Evolutionary conservation across 345 rosid genomes (phyloP).

Genomic region (Rhodamnia rubescens): DNA sequence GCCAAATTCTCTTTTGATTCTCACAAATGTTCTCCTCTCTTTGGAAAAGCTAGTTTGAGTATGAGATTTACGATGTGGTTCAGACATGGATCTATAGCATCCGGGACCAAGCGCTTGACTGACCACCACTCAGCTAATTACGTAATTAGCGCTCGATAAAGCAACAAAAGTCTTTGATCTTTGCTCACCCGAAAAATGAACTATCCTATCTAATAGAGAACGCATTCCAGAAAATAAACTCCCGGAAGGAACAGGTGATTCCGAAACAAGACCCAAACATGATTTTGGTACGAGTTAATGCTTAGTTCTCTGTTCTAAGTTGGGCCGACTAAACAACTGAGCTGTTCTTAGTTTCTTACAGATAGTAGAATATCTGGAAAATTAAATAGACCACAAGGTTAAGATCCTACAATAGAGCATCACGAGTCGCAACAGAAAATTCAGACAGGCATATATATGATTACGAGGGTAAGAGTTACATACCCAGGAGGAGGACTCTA

Average conservation of each 20-base stretch:
- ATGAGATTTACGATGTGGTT: neutral
- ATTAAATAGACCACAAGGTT: neutral
- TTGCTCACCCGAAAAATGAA: neutral
- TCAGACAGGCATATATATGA: neutral
- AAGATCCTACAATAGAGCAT: neutral
- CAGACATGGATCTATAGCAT: neutral
- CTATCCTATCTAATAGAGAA: neutral
- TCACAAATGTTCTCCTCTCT: neutral
- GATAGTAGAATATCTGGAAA: neutral
- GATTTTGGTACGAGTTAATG: no score
- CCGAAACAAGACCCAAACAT: no score
- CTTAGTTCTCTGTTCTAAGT: no score
- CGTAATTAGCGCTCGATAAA: fast-evolving
- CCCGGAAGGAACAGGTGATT: neutral
- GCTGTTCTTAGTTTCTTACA: neutral
- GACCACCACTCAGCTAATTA: neutral
- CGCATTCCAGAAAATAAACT: fast-evolving
- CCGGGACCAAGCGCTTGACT: neutral
- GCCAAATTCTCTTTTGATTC: neutral
- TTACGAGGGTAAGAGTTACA: neutral
- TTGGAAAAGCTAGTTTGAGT: neutral
- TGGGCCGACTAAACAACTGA: neutral
- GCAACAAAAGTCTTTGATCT: neutral
- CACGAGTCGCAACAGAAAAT: neutral
- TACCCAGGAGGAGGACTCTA: neutral